Evolutionary conservation across 148 eudicot genomes (phyloP).

Genomic region (Silene latifolia): DNA sequence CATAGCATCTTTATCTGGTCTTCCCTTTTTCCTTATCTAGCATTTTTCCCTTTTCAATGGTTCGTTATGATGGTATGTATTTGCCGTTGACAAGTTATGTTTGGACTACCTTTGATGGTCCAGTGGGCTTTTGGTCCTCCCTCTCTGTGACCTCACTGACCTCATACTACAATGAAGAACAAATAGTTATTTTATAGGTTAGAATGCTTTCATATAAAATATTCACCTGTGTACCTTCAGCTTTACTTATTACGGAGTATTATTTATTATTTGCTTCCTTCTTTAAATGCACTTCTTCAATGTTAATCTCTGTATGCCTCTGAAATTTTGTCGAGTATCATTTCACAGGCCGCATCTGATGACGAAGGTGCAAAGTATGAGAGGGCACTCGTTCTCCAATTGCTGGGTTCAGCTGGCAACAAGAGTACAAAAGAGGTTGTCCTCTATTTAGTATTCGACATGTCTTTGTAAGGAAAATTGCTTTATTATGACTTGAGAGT

Average conservation of each 20-base stretch:
- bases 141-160: neutral
- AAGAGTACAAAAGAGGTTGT: conserved; percentile 52
- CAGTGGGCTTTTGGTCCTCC: neutral
- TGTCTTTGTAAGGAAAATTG: conserved; percentile 9
- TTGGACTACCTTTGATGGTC: neutral
- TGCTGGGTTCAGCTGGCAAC: conserved; percentile 44
- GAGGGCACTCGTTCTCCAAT: conserved; percentile 69
- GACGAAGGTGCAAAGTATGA: conserved; percentile 66
- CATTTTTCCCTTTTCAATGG: too few relatives aligned
- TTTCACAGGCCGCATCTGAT: conserved; percentile 63
- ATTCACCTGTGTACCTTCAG: neutral
- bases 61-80: neutral
- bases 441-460: neutral
- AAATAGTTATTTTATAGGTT: neutral
- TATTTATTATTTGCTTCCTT: neutral
- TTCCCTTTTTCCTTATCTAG: neutral
- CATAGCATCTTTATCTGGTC: neutral
- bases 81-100: neutral
- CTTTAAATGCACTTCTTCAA: neutral
- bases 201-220: neutral
- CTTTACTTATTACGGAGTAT: neutral
- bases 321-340: neutral
- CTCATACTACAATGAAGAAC: neutral
- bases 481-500: neutral
- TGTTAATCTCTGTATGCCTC: neutral